Conservation (phyloP, 306 rosid genomes). For the Cucurbita moschata region DNA sequence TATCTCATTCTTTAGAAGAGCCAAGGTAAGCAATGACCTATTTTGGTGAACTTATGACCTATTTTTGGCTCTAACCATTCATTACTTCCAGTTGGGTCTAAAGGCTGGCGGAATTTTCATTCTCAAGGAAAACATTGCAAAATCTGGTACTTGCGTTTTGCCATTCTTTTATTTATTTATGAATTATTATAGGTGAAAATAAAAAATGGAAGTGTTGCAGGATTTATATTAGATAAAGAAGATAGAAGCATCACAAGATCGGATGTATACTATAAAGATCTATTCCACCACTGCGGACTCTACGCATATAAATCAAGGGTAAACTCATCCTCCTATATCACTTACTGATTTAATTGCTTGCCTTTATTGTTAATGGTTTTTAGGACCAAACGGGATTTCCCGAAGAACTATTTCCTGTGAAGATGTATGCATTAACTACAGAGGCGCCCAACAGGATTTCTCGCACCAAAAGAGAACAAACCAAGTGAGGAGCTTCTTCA, state of each 20-base stretch:
- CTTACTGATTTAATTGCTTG: neutral
- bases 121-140: constrained; percentile 83
- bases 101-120: constrained; percentile 76
- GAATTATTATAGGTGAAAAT: neutral
- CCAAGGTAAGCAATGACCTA: constrained; percentile 32
- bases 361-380: neutral
- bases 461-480: constrained; percentile 30
- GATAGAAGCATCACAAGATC: constrained; percentile 85
- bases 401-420: constrained; percentile 59
- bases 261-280: constrained; percentile 63
- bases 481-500: constrained; percentile 25
- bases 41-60: neutral
- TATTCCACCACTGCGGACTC: constrained; percentile 66
- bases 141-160: constrained; percentile 42
- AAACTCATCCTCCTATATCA: constrained; percentile 1
- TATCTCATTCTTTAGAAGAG: constrained; percentile 67
- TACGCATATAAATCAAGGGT: constrained; percentile 64
- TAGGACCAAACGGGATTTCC: constrained; percentile 95
- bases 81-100: constrained; percentile 56
- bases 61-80: neutral
- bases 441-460: constrained; percentile 53
- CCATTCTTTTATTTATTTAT: neutral
- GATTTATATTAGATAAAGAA: constrained; percentile 74
- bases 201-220: constrained; percentile 12
- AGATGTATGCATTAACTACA: constrained; percentile 70